Conservation (phyloP, 2,329 filamentous ascomycete genomes). For the Xylaria multiplex region DNA sequence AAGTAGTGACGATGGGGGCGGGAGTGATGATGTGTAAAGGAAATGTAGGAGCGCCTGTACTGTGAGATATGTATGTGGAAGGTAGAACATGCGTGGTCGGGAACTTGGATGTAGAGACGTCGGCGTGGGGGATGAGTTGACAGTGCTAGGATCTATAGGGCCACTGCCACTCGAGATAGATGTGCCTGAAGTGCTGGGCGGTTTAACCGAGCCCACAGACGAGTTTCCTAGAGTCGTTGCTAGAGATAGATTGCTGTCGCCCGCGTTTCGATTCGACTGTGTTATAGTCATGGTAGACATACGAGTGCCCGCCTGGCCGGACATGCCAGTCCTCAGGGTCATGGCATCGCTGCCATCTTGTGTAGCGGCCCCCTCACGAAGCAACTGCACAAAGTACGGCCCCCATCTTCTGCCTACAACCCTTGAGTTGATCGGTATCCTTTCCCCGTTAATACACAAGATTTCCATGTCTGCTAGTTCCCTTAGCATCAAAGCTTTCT, state of each 20-base stretch:
- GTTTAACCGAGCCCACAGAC: constrained; percentile 54
- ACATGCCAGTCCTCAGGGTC: constrained; percentile 74
- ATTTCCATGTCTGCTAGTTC: constrained; percentile 98
- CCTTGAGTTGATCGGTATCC: constrained; percentile 92
- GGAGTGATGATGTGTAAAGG: constrained; percentile 90
- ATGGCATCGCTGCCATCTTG: constrained; percentile 78
- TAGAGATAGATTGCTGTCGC: constrained; percentile 60
- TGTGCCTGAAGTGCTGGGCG: constrained; percentile 58
- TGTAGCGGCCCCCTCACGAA: constrained; percentile 80
- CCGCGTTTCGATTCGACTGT: constrained; percentile 65
- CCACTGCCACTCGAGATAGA: constrained; percentile 55
- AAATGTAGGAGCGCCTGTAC: constrained; percentile 91
- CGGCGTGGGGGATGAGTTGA: constrained; percentile 68
- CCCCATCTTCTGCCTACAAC: constrained; percentile 91
- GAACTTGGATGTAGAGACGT: constrained; percentile 67
- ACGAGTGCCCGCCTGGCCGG: constrained; percentile 68
- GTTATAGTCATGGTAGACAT: constrained; percentile 90
- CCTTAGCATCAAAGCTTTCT: constrained; percentile 79
- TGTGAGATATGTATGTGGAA: constrained; percentile 91
- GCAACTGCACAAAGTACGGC: constrained; percentile 91
- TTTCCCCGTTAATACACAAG: constrained; percentile 87
- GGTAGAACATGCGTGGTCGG: constrained; percentile 86
- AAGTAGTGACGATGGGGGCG: constrained; percentile 76
- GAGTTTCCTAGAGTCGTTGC: constrained; percentile 53
- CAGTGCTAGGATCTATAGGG: constrained; percentile 56